phyloP scores from a whole-genome alignment of 225 moss, liverwort and hornwort genomes.

The Pseudoscleropodium purum region DNA sequence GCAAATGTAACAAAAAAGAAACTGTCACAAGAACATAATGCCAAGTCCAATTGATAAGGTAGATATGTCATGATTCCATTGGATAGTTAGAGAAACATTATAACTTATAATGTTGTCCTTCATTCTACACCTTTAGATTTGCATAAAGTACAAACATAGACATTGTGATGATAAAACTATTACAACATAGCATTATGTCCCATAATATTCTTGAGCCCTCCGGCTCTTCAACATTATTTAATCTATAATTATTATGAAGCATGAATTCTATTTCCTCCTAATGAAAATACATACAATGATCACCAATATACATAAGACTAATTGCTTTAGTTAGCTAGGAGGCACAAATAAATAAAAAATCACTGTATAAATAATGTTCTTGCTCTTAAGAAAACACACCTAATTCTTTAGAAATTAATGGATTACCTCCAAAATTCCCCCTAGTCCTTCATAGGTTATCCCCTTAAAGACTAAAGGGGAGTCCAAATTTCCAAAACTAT shows the following conservation, averaged over 20 bases:
- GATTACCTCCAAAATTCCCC: accelerated
- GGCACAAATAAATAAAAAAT: not conserved
- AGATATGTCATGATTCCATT: not conserved
- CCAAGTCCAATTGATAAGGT: not conserved
- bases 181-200: not conserved
- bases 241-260: not conserved
- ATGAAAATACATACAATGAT: not conserved
- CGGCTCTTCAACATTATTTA: not conserved
- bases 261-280: not conserved
- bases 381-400: not conserved
- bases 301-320: not conserved
- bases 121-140: not conserved
- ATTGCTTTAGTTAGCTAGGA: not conserved
- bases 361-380: not conserved
- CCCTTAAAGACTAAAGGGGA: accelerated
- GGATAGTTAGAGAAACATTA: not conserved
- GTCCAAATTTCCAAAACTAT: not conserved
- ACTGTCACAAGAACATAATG: not conserved
- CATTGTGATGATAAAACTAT: not conserved
- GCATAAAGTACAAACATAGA: not conserved
- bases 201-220: accelerated
- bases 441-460: accelerated
- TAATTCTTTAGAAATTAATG: not conserved
- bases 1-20: not conserved
- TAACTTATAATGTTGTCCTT: not conserved